A percentile compares a stretch with the other conserved stretches of the same genome.
Evolutionary conservation across 345 rosid genomes (phyloP).

Genomic region (Lepidium sativum): DNA sequence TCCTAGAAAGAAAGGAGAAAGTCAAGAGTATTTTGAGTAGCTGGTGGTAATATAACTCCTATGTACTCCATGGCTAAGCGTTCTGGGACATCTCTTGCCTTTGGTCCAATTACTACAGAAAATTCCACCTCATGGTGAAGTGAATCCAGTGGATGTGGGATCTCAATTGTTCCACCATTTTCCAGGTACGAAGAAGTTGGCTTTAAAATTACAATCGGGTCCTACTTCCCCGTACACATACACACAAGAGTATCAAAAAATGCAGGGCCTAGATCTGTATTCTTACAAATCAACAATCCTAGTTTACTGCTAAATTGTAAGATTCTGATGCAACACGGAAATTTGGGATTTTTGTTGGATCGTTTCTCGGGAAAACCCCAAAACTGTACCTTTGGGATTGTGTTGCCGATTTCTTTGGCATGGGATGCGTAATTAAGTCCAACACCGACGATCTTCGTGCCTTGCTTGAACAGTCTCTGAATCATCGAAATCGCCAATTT

Average conservation of each 20-base stretch:
- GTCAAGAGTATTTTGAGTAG: not conserved
- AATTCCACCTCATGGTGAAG: conserved; percentile 95
- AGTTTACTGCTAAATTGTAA: too few species aligned
- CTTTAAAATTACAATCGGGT: conserved; percentile 79
- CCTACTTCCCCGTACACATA: conserved; percentile 32
- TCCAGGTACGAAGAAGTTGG: conserved; percentile 88
- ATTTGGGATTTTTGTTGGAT: not conserved
- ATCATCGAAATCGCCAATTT: conserved; percentile 34
- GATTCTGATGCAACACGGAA: not conserved
- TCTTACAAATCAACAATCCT: not conserved
- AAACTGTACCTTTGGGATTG: conserved; percentile 66
- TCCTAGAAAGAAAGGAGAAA: conserved; percentile 25
- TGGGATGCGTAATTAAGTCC: conserved; percentile 96
- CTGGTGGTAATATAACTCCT: conserved; percentile 41
- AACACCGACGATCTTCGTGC: conserved; percentile 89
- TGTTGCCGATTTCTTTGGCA: conserved; percentile 91
- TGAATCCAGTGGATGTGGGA: conserved; percentile 66
- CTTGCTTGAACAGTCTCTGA: conserved; percentile 52
- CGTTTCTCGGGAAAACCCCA: not conserved
- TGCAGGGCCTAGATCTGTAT: not conserved
- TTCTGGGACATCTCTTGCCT: conserved; percentile 78
- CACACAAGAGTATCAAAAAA: not conserved
- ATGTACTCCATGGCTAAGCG: conserved; percentile 75
- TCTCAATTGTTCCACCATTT: conserved; percentile 84
- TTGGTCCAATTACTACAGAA: conserved; percentile 68